Conservation (phyloP, 225 moss, liverwort and hornwort species). For the Anthoceros angustus region DNA sequence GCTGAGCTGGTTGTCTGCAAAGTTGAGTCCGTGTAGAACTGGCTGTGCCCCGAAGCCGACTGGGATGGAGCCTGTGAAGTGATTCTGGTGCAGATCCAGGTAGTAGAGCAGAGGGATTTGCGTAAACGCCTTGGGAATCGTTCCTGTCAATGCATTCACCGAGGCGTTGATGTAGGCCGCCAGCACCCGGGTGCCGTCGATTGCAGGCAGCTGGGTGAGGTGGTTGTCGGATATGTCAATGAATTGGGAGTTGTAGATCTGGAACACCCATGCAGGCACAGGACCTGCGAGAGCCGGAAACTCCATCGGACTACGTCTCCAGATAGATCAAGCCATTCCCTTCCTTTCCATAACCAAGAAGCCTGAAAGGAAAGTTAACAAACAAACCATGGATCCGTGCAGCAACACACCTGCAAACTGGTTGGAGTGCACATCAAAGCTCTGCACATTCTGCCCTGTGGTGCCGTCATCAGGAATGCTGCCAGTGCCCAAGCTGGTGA, state of each 20-base stretch:
- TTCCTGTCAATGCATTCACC: conserved; percentile 9
- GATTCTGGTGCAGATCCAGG: background rate
- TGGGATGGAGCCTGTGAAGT: conserved; percentile 10
- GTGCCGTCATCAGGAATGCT: conserved; percentile 10
- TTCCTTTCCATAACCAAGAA: background rate
- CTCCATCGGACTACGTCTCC: background rate
- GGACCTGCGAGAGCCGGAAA: conserved; percentile 8
- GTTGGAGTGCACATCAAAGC: conserved; percentile 17
- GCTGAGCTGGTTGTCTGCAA: conserved; percentile 11
- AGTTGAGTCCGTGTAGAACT: conserved; percentile 4
- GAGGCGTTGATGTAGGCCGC: conserved; percentile 14
- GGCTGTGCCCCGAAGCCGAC: background rate
- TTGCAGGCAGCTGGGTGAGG: conserved; percentile 11
- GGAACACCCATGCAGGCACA: conserved; percentile 14
- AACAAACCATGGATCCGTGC: too few relatives aligned
- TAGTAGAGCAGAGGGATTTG: background rate
- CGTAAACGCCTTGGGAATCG: conserved; percentile 2
- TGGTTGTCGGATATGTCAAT: conserved; percentile 17
- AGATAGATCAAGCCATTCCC: background rate
- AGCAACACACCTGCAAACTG: background rate
- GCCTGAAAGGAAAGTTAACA: background rate
- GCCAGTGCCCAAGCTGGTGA: conserved; percentile 14
- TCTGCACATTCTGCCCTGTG: conserved; percentile 3
- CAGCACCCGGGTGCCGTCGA: background rate
- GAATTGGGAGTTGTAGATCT: background rate